These are phyloP conservation scores for Eimeria sp. DNA, from an alignment of 169 alveolate genomes.

Conservation along the genomic window DNA sequence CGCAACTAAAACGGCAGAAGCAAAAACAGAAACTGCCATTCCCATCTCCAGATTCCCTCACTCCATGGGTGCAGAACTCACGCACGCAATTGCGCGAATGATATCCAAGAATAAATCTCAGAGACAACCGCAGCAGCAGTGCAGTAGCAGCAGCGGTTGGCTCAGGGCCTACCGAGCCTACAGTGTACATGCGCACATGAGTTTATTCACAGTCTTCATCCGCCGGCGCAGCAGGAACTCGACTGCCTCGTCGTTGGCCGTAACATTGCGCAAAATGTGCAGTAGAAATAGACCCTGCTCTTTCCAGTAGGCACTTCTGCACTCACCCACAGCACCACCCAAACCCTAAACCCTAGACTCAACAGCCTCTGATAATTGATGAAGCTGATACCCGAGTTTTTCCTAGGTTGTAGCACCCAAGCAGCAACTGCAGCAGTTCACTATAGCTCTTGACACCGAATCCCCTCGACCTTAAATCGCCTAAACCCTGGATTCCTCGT, in stretches of 20 bases:
- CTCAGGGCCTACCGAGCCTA: background rate
- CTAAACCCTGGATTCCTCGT: background rate
- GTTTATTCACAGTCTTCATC: conserved; percentile 1
- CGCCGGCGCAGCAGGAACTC: conserved; percentile 50
- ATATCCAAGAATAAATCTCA: background rate
- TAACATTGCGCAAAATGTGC: conserved; percentile 40
- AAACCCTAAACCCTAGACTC: background rate
- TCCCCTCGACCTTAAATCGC: background rate
- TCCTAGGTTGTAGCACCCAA: background rate
- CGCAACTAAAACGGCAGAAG: background rate
- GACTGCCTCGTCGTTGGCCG: conserved; percentile 43
- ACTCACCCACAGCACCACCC: background rate
- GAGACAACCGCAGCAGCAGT: background rate
- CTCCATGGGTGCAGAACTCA: background rate
- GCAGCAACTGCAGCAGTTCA: background rate
- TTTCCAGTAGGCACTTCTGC: conserved; percentile 7
- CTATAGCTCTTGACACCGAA: background rate
- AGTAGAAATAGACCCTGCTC: conserved; percentile 49
- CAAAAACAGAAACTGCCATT: background rate
- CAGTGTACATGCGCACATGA: background rate
- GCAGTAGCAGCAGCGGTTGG: background rate
- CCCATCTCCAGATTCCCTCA: background rate
- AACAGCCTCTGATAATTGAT: no score
- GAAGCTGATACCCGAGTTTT: no score
- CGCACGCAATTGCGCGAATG: background rate